These are phyloP conservation scores for Quercus berberidifolia DNA, from an alignment of 306 rosid genomes.

Conservation along the genomic window DNA sequence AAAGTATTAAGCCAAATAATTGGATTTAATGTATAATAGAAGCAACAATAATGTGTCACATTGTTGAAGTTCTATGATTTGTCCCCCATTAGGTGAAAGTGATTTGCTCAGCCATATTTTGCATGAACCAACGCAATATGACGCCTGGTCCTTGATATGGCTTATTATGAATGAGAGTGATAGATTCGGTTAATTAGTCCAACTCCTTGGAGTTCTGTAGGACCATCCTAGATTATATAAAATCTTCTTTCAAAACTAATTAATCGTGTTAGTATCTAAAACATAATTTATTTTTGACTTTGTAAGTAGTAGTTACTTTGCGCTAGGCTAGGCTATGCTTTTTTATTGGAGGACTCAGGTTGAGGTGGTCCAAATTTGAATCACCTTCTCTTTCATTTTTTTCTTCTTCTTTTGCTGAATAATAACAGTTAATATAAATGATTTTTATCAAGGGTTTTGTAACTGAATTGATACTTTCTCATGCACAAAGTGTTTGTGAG, in stretches of 20 bases:
- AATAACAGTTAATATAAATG: too few species aligned
- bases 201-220: neutral
- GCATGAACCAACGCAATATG: neutral
- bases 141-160: neutral
- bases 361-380: neutral
- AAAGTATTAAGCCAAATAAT: too few species aligned
- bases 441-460: too few species aligned
- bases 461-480: rapidly evolving
- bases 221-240: constrained; percentile 23
- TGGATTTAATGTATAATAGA: neutral
- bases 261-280: neutral
- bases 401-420: too few species aligned
- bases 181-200: neutral
- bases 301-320: neutral
- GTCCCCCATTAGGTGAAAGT: neutral
- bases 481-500: too few species aligned
- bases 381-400: neutral
- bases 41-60: neutral
- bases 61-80: neutral
- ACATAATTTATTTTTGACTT: neutral
- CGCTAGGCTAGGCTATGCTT: neutral
- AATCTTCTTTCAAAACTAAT: neutral
- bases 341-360: neutral
- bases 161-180: neutral
- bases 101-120: neutral